These are phyloP conservation scores for Madurella mycetomatis DNA, from an alignment of 2,329 filamentous ascomycete genomes.

Conservation along the genomic window DNA sequence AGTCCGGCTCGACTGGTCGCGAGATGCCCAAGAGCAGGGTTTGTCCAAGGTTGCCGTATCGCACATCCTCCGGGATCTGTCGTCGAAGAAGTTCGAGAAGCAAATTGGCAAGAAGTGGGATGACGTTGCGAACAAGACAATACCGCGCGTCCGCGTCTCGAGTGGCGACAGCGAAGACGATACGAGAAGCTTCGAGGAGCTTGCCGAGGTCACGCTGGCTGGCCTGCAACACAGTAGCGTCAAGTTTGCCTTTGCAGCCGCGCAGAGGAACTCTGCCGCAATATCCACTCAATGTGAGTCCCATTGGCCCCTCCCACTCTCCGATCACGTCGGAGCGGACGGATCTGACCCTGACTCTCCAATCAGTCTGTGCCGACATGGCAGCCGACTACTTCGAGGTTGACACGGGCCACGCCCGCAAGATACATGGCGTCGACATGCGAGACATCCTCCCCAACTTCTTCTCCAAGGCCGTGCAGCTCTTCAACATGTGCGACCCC, in stretches of 20 bases:
- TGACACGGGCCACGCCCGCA: conserved; percentile 26
- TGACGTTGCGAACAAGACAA: conserved; percentile 3
- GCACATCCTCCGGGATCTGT: conserved; percentile 23
- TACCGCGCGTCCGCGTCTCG: conserved; percentile 22
- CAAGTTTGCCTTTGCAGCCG: conserved; percentile 21
- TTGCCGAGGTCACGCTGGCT: conserved; percentile 16
- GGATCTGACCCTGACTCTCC: neutral
- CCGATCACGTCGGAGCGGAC: neutral
- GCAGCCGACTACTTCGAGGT: conserved; percentile 24
- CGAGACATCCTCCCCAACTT: conserved; percentile 27
- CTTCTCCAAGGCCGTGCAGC: conserved; percentile 20
- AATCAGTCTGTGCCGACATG: conserved; percentile 19
- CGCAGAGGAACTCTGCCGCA: conserved; percentile 21
- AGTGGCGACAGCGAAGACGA: conserved; percentile 13
- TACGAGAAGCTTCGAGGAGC: conserved; percentile 17
- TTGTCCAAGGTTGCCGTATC: conserved; percentile 24
- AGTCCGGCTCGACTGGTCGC: conserved; percentile 23
- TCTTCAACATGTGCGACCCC: conserved; percentile 27
- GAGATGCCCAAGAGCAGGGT: conserved; percentile 15
- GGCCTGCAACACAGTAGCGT: conserved; percentile 18
- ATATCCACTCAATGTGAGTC: conserved; percentile 24
- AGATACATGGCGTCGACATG: conserved; percentile 23
- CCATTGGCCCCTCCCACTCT: neutral
- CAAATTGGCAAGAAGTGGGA: conserved; percentile 23
- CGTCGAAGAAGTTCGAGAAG: conserved; percentile 21